Conservation (phyloP, 2,329 filamentous ascomycete species). For the Thelonectria rubi region DNA sequence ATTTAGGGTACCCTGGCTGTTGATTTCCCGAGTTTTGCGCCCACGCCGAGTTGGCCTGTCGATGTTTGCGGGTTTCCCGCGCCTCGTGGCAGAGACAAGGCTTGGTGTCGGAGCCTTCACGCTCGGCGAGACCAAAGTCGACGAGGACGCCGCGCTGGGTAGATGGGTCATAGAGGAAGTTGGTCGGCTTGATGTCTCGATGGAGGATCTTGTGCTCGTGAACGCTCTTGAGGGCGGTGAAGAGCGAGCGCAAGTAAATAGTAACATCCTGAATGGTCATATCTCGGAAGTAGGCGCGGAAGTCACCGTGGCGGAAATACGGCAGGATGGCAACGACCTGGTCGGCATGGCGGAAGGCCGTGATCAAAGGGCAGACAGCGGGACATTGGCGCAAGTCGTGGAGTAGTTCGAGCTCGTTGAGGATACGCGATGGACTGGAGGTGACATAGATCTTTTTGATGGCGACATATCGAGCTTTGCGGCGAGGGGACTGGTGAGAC, state of each 20-base stretch:
- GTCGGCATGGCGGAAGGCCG: conserved; percentile 92
- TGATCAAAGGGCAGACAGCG: conserved; percentile 94
- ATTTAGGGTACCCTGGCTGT: conserved; percentile 82
- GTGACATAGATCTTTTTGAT: conserved; percentile 99
- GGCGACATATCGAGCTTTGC: conserved; percentile 79
- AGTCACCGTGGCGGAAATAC: conserved; percentile 95
- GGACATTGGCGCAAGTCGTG: conserved; percentile 84
- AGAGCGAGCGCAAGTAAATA: conserved; percentile 88
- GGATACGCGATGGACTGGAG: conserved; percentile 89
- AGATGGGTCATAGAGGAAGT: conserved; percentile 90
- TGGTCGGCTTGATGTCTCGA: conserved; percentile 96
- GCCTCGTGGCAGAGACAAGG: conserved; percentile 83
- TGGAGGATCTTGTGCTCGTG: conserved; percentile 89
- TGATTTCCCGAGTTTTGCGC: conserved; percentile 59
- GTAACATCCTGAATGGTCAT: conserved; percentile 88
- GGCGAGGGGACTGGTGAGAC: conserved; percentile 44
- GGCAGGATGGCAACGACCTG: conserved; percentile 95
- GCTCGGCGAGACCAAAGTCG: conserved; percentile 97
- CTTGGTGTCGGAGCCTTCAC: conserved; percentile 78
- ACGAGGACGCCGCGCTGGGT: conserved; percentile 88
- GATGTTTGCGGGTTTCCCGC: conserved; percentile 67
- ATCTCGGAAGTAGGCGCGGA: conserved; percentile 91
- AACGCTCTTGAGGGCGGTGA: conserved; percentile 84
- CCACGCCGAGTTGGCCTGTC: conserved; percentile 66
- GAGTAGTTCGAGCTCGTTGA: conserved; percentile 95